Base-by-base conservation (phyloP, 495 filamentous ascomycete genomes). In the Parathielavia appendiculata region DNA sequence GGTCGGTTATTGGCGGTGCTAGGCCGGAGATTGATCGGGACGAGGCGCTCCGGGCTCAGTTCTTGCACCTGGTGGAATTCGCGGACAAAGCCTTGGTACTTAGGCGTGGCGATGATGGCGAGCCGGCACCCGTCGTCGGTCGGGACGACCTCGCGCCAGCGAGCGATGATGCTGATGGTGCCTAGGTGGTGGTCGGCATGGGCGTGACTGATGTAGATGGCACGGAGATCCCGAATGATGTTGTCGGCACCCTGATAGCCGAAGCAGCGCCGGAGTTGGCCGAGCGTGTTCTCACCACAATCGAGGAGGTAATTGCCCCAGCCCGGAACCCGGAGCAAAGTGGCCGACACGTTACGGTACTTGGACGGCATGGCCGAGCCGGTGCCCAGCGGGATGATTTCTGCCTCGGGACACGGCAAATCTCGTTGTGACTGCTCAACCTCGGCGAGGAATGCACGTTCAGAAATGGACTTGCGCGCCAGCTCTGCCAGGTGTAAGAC, bases 181-280 rank as follows among this genome's bases (percentile, higher is more conserved):
- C 93, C 93, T 19, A 97, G 81, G 66, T 99, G 93, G 71, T 99
- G 93, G 74, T 99, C 93, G 30, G 93, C 93, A 66, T 99, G 93
- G 51, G 92, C 73, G 71, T 99, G 93, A 66, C 88, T 92, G 67
- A 99, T 92, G 87, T 89, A 97, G 54, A 99, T 87, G 62, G 83
- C 80, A 39, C 87, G 88, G 26, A 99, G 76, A 57, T 96, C 88
- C 54, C 76, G 75, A 13, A 97, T 74, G 12, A 96, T 75, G 36
- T 84, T 79, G n/a, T 76, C 74, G 6, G 92, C 70, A 62, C 90
- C 78, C 20, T 76, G 70, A 5, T 77, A 73, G 4, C 77, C 76
- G 63, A 86, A 95, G 4, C 87, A 72, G 43, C 93, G 88, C 54
- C 83, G 83, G 20, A 99, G 70, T 66, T 97, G 92, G n/a, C 93